Percentiles rank a stretch among this genome's conserved stretches.
phyloP scores from a whole-genome alignment of 2,329 filamentous ascomycete genomes.

The Fusarium drepaniforme region DNA sequence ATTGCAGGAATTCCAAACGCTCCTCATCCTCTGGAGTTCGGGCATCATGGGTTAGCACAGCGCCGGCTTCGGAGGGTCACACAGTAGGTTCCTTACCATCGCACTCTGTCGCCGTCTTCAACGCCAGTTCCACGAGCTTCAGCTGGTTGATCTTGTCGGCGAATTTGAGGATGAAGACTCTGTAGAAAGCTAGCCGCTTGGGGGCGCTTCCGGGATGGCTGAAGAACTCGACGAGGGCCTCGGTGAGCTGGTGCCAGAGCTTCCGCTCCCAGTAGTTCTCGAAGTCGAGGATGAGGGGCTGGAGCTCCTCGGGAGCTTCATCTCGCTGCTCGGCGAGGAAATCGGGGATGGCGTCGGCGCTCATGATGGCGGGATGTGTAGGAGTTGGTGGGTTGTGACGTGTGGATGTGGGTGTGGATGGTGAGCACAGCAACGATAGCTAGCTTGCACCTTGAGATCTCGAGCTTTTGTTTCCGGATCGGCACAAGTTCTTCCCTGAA shows the following conservation, averaged over 20 bases:
- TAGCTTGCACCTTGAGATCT: constrained; percentile 36
- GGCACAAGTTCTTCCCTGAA: background rate
- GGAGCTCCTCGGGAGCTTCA: constrained; percentile 86
- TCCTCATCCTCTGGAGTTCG: constrained; percentile 79
- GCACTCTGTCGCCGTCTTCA: constrained; percentile 89
- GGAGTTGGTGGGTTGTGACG: constrained; percentile 20
- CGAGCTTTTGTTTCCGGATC: constrained; percentile 11
- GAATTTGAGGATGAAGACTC: constrained; percentile 94
- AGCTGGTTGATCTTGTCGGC: constrained; percentile 99
- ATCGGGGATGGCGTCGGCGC: constrained; percentile 87
- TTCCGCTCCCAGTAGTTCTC: constrained; percentile 99
- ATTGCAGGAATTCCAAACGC: constrained; percentile 85
- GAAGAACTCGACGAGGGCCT: constrained; percentile 90
- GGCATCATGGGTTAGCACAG: constrained; percentile 22
- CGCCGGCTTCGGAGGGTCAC: constrained; percentile 17
- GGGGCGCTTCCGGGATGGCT: constrained; percentile 81
- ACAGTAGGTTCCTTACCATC: constrained; percentile 66
- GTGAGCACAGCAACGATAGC: constrained; percentile 40
- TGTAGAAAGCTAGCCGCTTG: constrained; percentile 91
- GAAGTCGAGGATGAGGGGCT: constrained; percentile 89
- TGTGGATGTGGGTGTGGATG: constrained; percentile 25
- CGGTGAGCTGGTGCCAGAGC: constrained; percentile 98
- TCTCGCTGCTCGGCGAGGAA: constrained; percentile 94
- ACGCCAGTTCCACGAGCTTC: constrained; percentile 91
- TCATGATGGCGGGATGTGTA: constrained; percentile 68